Evolutionary conservation across 1,284 basidiomycete species (phyloP).

Genomic region (Grifola frondosa): DNA sequence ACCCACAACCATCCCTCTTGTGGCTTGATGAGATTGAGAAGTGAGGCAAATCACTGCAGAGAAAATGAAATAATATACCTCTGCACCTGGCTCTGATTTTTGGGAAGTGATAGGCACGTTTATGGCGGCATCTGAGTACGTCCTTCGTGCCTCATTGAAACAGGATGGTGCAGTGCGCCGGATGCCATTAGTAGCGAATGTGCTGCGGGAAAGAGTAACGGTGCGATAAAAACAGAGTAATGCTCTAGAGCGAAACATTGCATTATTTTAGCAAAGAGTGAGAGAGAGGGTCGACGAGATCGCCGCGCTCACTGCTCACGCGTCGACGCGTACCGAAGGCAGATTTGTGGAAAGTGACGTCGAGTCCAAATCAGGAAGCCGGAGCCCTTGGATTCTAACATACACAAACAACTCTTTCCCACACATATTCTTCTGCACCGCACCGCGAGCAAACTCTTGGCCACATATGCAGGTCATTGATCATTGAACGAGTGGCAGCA

Average conservation of each 20-base stretch:
- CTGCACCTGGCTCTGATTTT: too few relatives aligned
- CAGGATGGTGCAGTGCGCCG: background rate
- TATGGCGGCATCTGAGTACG: too few relatives aligned
- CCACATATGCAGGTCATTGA: too few relatives aligned
- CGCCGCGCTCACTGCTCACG: background rate
- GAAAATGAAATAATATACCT: background rate
- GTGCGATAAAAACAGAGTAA: conserved; percentile 6
- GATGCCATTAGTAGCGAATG: background rate
- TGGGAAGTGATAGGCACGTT: too few relatives aligned
- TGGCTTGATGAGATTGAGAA: conserved; percentile 16
- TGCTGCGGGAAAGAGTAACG: conserved; percentile 5
- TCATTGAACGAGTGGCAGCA: too few relatives aligned
- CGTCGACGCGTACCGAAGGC: conserved; percentile 6
- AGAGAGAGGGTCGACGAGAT: background rate
- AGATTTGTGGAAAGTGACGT: conserved; percentile 15
- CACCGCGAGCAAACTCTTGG: too few relatives aligned
- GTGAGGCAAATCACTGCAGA: too few relatives aligned
- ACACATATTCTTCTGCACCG: too few relatives aligned
- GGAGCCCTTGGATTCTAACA: conserved; percentile 10
- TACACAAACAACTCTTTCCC: conserved; percentile 3
- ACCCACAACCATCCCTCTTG: conserved; percentile 50
- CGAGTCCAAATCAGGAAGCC: conserved; percentile 8
- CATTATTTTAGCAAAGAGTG: background rate
- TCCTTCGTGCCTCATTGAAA: background rate
- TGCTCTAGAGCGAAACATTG: conserved; percentile 6